A percentile compares a stretch with the other conserved stretches of the same genome.
These are phyloP conservation scores for Trichoderma sp. DNA, from an alignment of 2,329 filamentous ascomycete species.

Conservation along the genomic window DNA sequence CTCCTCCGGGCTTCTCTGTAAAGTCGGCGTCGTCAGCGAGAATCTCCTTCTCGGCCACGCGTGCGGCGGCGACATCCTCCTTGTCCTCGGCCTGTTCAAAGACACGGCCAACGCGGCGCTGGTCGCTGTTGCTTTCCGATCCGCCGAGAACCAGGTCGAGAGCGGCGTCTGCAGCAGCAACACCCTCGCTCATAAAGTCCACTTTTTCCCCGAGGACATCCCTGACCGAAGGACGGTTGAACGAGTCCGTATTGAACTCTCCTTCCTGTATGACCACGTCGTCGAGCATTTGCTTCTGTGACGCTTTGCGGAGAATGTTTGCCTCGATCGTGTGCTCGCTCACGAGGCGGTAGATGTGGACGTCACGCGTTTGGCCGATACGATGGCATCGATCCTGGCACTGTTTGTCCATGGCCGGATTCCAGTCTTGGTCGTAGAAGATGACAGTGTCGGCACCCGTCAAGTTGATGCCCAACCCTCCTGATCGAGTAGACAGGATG, in stretches of 20 bases:
- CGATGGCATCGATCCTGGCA: slow-evolving; percentile 97
- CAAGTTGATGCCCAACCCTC: slow-evolving; percentile 92
- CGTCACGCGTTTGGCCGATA: slow-evolving; percentile 95
- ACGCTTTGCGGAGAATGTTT: slow-evolving; percentile 94
- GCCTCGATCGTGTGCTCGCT: slow-evolving; percentile 96
- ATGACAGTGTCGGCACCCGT: slow-evolving; percentile 97
- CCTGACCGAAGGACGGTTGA: slow-evolving; percentile 74
- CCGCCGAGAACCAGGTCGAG: slow-evolving; percentile 83
- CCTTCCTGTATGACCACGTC: slow-evolving; percentile 98
- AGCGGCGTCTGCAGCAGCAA: slow-evolving; percentile 75
- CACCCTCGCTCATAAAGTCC: slow-evolving; percentile 51
- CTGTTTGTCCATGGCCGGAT: slow-evolving; percentile 99
- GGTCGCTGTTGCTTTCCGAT: slow-evolving; percentile 62
- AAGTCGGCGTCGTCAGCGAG: slow-evolving; percentile 86
- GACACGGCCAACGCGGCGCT: slow-evolving; percentile 66
- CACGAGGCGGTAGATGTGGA: slow-evolving; percentile 94
- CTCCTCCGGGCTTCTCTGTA: slow-evolving; percentile 60
- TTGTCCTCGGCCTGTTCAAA: slow-evolving; percentile 90
- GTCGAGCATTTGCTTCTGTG: slow-evolving; percentile 96
- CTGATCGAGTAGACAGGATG: slow-evolving; percentile 91
- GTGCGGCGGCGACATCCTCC: slow-evolving; percentile 87
- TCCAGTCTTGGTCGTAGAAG: slow-evolving; percentile 99
- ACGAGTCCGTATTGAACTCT: slow-evolving; percentile 95
- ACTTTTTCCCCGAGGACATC: slow-evolving; percentile 67
- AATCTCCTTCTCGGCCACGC: slow-evolving; percentile 85